Base-by-base conservation (phyloP, 2,329 filamentous ascomycete species). In the Cladobotryum protrusum region DNA sequence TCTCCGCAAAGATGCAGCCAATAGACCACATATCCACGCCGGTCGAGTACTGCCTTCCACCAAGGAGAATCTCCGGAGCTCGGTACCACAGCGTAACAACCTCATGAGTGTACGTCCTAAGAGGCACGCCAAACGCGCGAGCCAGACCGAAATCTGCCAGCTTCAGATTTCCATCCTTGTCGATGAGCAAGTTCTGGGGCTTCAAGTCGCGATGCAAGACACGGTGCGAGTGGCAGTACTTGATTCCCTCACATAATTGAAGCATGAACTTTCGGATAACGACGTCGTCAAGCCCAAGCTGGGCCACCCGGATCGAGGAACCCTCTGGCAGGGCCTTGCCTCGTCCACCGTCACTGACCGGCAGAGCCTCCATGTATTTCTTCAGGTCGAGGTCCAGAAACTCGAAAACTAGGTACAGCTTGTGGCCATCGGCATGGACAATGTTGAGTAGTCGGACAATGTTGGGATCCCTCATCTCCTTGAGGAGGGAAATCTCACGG, bases 21-120 rank as follows among this genome's bases (percentile, higher is more conserved):
- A 91, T 85, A 32, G 88, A 93, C 90, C 90, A 96, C 87, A 96
- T 96, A 64, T 96, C 90, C 39, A 96, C 89, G 50, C 90, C 90
- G 13, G 90, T 96, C 13, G 88, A 93, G 72, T 96, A 96, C 67
- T 95, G 89, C 47, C 90, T 84, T 50, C 90, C 89, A 64, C 90
- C 90, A 2, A 96, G 82, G 17, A 96, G 78, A 69, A 96, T 95
- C 68, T 96, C 90, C 1, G 90, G 90, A 8, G 89, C 81, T 54
- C 91, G 86, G 67, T 96, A 96, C 90, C 90, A 96, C 51, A 96
- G 77, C 1, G 90, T 96, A 52, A 96, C 90, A 53, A 96, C 89
- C 78, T 96, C 90, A 70, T 96, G 90, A 45, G 91, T 95, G 69
- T 95, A 96, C 47, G 90, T 96, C 61, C 90, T 80, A 60, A 96